A percentile compares a stretch with the other conserved stretches of the same genome.
Evolutionary conservation across 768 basidiomycete species (phyloP).

Genomic region (Trametes coccinea): DNA sequence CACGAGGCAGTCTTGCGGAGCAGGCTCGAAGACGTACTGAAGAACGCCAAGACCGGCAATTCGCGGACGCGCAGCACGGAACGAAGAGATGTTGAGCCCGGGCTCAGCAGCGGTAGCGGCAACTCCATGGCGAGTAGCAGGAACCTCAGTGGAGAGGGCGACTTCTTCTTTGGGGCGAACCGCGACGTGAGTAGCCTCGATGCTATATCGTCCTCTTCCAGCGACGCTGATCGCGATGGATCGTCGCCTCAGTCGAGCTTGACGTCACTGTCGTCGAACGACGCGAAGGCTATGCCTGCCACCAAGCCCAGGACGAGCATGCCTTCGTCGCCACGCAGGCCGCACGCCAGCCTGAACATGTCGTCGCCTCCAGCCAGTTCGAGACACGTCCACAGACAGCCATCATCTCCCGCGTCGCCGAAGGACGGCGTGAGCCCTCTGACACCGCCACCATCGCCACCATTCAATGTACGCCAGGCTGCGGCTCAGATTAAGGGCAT

Average conservation of each 20-base stretch:
- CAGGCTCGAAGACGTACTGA: slow-evolving; percentile 54
- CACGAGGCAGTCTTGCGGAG: slow-evolving; percentile 56
- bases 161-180: slow-evolving; percentile 29
- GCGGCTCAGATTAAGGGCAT: slow-evolving; percentile 55
- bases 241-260: slow-evolving; percentile 20
- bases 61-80: slow-evolving; percentile 23
- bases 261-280: slow-evolving; percentile 23
- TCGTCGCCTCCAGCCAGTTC: slow-evolving; percentile 15
- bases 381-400: slow-evolving; percentile 12
- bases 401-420: slow-evolving; percentile 14
- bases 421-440: slow-evolving; percentile 22
- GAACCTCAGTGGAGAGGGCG: slow-evolving; percentile 31
- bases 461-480: slow-evolving; percentile 65
- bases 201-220: background rate
- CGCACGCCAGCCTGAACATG: slow-evolving; percentile 3
- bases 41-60: slow-evolving; percentile 30
- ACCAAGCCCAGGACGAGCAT: slow-evolving; percentile 6
- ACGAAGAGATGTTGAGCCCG: slow-evolving; percentile 23
- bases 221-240: slow-evolving; percentile 18
- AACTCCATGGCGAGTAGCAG: slow-evolving; percentile 34
- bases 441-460: slow-evolving; percentile 37
- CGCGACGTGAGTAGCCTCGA: slow-evolving; percentile 22
- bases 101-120: slow-evolving; percentile 27
- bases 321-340: slow-evolving; percentile 13
- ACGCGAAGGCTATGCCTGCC: slow-evolving; percentile 9